Percentiles rank a stretch among this genome's conserved stretches.
Conservation (phyloP, 176 grass and related monocot species). For the Triticum urartu region DNA sequence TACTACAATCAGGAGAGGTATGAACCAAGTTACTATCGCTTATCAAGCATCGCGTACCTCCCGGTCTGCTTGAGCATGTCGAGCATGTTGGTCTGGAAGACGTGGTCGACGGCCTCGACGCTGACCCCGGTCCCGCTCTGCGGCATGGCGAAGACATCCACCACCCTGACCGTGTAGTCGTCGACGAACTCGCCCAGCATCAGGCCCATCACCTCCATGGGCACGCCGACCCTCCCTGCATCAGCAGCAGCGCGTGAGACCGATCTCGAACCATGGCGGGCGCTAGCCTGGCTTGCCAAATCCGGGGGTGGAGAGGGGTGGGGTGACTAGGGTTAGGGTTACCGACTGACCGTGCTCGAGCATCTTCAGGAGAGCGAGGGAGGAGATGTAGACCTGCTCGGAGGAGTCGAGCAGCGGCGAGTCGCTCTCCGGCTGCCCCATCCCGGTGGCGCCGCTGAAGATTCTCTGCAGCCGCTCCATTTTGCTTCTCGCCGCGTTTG, state of each 20-base stretch:
- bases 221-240: constrained; percentile 83
- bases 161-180: constrained; percentile 95
- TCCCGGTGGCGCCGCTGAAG: constrained; percentile 67
- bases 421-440: constrained; percentile 81
- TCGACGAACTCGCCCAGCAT: constrained; percentile 98
- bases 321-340: not conserved
- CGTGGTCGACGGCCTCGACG: constrained; percentile 94
- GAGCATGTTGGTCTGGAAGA: constrained; percentile 98
- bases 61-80: constrained; percentile 99
- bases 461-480: constrained; percentile 95
- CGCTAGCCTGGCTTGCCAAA: not conserved
- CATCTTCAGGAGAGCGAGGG: constrained; percentile 98
- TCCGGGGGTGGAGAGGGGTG: not conserved
- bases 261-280: not conserved
- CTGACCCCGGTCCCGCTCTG: constrained; percentile 96
- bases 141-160: constrained; percentile 97
- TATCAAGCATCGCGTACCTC: constrained; percentile 41
- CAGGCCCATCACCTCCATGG: constrained; percentile 98
- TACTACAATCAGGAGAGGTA: not conserved
- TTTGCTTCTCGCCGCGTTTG: not conserved
- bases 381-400: constrained; percentile 99
- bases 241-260: not conserved
- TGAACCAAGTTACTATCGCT: not conserved
- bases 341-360: constrained; percentile 82
- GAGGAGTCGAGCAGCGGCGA: constrained; percentile 96